Evolutionary conservation across 331 rosid genomes (phyloP).

Genomic region (Ulmus americana): DNA sequence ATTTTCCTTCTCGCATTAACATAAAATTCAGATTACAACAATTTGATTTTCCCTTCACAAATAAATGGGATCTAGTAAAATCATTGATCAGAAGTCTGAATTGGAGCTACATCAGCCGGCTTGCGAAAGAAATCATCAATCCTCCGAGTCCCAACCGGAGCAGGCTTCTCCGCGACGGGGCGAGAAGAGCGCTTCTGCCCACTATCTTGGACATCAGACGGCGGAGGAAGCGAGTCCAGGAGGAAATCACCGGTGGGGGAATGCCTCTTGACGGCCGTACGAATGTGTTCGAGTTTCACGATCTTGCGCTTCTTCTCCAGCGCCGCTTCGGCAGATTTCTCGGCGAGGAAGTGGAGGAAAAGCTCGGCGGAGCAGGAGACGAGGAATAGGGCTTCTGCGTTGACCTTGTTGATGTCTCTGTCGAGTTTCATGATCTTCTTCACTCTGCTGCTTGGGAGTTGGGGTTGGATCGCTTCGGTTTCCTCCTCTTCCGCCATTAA

Average conservation of each 20-base stretch:
- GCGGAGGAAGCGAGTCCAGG: constrained; percentile 60
- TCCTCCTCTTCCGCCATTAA: constrained; percentile 34
- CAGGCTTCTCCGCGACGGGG: constrained; percentile 29
- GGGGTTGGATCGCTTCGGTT: constrained; percentile 24
- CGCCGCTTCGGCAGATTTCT: constrained; percentile 52
- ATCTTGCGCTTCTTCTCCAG: constrained; percentile 72
- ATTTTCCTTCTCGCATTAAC: not conserved
- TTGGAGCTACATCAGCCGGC: constrained; percentile 25
- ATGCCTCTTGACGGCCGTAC: constrained; percentile 68
- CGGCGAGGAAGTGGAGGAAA: constrained; percentile 70
- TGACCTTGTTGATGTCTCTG: constrained; percentile 53
- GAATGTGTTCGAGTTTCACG: constrained; percentile 62
- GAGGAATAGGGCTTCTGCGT: constrained; percentile 63
- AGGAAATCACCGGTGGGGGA: constrained; percentile 71
- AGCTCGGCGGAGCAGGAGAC: constrained; percentile 68
- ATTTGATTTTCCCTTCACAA: not conserved
- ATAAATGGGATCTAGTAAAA: constrained; percentile 1
- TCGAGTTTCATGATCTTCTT: constrained; percentile 82
- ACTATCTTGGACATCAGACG: constrained; percentile 22
- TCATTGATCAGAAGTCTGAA: constrained; percentile 16
- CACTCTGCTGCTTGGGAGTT: constrained; percentile 57
- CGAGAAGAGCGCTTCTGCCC: constrained; percentile 31
- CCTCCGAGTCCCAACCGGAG: constrained; percentile 47
- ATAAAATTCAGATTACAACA: not conserved
- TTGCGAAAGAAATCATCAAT: constrained; percentile 63